Percentiles rank a stretch among this genome's conserved stretches.
Evolutionary conservation across 2,329 filamentous ascomycete species (phyloP).

Genomic region (Mariannaea sp.): DNA sequence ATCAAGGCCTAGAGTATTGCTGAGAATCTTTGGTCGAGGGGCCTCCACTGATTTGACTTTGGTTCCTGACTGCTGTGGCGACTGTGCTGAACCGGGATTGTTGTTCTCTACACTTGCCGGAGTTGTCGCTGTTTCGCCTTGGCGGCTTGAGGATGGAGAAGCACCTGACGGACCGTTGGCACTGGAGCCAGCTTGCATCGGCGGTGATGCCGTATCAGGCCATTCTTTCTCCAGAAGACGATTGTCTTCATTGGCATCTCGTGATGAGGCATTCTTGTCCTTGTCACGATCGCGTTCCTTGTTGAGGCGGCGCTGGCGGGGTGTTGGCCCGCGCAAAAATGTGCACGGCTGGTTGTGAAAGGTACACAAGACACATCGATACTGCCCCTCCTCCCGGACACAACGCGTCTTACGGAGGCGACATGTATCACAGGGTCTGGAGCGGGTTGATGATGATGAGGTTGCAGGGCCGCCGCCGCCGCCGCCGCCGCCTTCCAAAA

Average conservation of each 20-base stretch:
- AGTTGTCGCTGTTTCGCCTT: slow-evolving; percentile 33
- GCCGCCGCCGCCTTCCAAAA: slow-evolving; percentile 14
- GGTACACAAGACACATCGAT: slow-evolving; percentile 66
- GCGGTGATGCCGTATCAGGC: slow-evolving; percentile 22
- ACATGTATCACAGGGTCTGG: slow-evolving; percentile 66
- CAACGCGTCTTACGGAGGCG: slow-evolving; percentile 68
- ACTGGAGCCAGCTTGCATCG: slow-evolving; percentile 7
- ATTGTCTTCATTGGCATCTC: slow-evolving; percentile 28
- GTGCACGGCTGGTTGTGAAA: slow-evolving; percentile 72
- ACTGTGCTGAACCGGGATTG: slow-evolving; percentile 19
- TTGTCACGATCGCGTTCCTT: slow-evolving; percentile 28
- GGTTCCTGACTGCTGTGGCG: slow-evolving; percentile 20
- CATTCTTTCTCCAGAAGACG: slow-evolving; percentile 11
- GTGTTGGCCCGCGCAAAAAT: slow-evolving; percentile 54
- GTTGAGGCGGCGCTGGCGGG: slow-evolving; percentile 38
- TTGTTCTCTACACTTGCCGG: slow-evolving; percentile 33
- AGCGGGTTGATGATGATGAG: slow-evolving; percentile 22
- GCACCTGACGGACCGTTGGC: slow-evolving; percentile 16
- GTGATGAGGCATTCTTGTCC: slow-evolving; percentile 22
- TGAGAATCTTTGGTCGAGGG: slow-evolving; percentile 41
- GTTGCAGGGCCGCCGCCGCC: slow-evolving; percentile 13
- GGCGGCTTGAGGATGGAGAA: slow-evolving; percentile 32
- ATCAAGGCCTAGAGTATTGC: slow-evolving; percentile 58
- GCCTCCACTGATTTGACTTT: slow-evolving; percentile 26
- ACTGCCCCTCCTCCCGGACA: slow-evolving; percentile 63